These are phyloP conservation scores for Calycina herbarum DNA, from an alignment of 2,329 filamentous ascomycete genomes.

Conservation along the genomic window DNA sequence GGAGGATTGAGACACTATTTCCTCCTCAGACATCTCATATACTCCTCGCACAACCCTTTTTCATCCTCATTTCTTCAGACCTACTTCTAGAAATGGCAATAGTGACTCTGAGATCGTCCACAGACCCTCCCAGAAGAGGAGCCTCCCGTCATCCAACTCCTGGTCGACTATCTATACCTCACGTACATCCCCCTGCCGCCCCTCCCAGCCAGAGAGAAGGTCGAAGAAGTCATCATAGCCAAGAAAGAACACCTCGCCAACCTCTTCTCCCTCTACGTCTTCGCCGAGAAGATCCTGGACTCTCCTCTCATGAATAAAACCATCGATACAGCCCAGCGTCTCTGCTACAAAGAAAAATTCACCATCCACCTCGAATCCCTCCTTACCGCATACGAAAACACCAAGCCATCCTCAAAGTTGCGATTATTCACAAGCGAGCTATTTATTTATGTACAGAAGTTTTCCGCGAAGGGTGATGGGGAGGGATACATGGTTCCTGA, in stretches of 20 bases:
- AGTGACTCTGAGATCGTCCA: too few species aligned
- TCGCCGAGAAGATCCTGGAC: background rate
- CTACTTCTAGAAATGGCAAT: too few species aligned
- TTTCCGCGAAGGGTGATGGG: background rate
- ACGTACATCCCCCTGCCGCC: background rate
- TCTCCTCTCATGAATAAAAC: background rate
- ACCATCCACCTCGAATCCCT: background rate
- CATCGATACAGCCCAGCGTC: background rate
- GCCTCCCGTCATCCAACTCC: background rate
- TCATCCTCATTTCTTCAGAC: too few species aligned
- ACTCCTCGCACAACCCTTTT: too few species aligned
- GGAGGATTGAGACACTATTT: too few species aligned
- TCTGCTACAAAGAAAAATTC: background rate
- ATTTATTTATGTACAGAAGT: background rate
- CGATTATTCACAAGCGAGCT: background rate
- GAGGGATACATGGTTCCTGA: background rate
- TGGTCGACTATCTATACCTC: background rate
- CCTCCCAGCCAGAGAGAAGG: background rate
- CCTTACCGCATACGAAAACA: background rate
- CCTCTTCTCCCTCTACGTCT: background rate
- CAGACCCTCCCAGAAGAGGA: background rate
- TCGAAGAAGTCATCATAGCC: background rate
- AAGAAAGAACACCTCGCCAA: background rate
- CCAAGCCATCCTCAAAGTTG: background rate
- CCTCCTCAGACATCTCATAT: too few species aligned